Evolutionary conservation across 192 early-diverging fungal species (phyloP).

Genomic region (Coemansia sp.): DNA sequence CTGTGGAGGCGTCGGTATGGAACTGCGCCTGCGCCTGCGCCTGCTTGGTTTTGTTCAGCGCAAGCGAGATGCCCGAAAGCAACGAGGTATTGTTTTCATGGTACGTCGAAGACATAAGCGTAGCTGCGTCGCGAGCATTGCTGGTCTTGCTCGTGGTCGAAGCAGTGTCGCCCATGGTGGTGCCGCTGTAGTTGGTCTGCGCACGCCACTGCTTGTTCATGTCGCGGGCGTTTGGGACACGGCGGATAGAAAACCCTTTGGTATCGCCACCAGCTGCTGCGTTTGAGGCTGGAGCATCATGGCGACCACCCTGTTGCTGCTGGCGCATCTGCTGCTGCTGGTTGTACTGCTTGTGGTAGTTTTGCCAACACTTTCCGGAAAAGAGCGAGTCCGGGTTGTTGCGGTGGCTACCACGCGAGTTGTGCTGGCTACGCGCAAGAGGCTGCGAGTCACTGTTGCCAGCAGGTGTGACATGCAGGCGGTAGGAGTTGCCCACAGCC

Average conservation of each 20-base stretch:
- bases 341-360: slow-evolving; percentile 44
- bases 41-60: slow-evolving; percentile 46
- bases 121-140: slow-evolving; percentile 14
- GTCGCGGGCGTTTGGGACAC: slow-evolving; percentile 44
- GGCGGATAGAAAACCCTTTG: slow-evolving; percentile 38
- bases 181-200: slow-evolving; percentile 11
- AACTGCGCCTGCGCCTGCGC: no score
- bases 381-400: slow-evolving; percentile 32
- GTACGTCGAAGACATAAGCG: slow-evolving; percentile 48
- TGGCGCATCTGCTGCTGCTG: slow-evolving; percentile 36
- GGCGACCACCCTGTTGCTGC: slow-evolving; percentile 17
- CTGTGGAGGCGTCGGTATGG: slow-evolving; percentile 4
- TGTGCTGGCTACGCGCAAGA: slow-evolving; percentile 40
- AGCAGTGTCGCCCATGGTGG: slow-evolving; percentile 7
- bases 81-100: slow-evolving; percentile 47
- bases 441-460: slow-evolving; percentile 22
- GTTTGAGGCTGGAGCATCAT: slow-evolving; percentile 2
- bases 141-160: slow-evolving; percentile 19
- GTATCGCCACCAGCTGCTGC: background rate
- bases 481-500: slow-evolving; percentile 20
- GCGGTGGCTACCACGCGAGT: slow-evolving; percentile 37
- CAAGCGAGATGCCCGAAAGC: slow-evolving; percentile 49
- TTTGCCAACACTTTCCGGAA: slow-evolving; percentile 47
- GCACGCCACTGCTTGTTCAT: slow-evolving; percentile 56
- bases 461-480: slow-evolving; percentile 10